Percentiles rank a stretch among this genome's conserved stretches.
Conservation (phyloP, 129 eudicot species). For the Helianthus tuberosus region DNA sequence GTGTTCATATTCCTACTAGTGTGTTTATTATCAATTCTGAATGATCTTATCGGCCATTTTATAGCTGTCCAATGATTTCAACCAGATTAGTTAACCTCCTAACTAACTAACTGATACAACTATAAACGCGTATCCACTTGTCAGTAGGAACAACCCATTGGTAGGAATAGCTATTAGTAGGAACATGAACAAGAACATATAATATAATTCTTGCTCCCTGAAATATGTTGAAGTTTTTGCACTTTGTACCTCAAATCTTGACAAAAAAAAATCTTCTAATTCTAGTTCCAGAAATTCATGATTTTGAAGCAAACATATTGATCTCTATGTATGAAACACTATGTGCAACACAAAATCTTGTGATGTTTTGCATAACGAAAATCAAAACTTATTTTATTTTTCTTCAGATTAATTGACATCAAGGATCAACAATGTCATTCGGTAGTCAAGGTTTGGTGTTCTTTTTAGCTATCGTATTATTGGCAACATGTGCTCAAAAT, state of each 20-base stretch:
- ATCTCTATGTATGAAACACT: background rate
- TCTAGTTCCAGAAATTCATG: background rate
- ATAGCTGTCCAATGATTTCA: too few relatives aligned
- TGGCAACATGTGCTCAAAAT: slow-evolving; percentile 22
- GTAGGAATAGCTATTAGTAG: too few relatives aligned
- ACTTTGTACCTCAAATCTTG: background rate
- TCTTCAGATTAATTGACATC: slow-evolving; percentile 19
- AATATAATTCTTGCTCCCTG: background rate
- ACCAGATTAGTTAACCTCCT: too few relatives aligned
- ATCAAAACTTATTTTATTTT: background rate
- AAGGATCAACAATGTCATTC: slow-evolving; percentile 29
- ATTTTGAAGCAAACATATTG: background rate
- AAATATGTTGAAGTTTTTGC: background rate
- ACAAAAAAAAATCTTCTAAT: background rate
- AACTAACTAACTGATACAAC: too few relatives aligned
- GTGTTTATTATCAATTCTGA: too few relatives aligned
- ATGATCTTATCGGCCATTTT: too few relatives aligned
- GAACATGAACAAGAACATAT: background rate
- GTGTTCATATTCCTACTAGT: too few relatives aligned
- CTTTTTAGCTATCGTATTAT: slow-evolving; percentile 13
- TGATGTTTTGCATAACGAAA: background rate
- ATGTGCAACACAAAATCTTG: background rate
- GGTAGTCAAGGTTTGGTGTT: slow-evolving; percentile 16
- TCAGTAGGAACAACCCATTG: too few relatives aligned
- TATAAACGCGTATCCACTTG: too few relatives aligned